Base-by-base conservation (phyloP, 768 basidiomycete genomes). In the Mycena filopes region DNA sequence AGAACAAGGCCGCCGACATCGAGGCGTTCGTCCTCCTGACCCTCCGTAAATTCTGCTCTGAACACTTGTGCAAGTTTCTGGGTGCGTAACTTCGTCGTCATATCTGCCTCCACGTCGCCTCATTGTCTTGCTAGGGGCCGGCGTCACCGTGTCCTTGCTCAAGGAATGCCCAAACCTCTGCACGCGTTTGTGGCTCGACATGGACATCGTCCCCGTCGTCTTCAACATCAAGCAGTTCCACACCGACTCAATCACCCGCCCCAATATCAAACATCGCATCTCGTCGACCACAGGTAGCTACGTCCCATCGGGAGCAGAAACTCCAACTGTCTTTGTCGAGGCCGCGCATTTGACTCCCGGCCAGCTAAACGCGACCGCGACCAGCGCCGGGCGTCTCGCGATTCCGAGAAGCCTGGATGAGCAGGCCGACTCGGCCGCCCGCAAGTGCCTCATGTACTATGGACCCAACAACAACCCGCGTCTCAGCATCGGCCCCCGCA, bases 191-290 rank as follows among this genome's bases (percentile, higher is more conserved):
- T 95, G 94, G 94, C 73, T 92, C 55, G 91, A 92, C 49, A 75
- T 91, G 75, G 94, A 95, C 72, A 89, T 94, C 53, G 92, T 95
- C 21, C 93, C 93, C 62, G 83, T 91, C 77, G 92, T 92, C 36
- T 93, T 93, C 82, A 92, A 92, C 78, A 92, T 93, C 84, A 93
- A 93, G 76, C 85, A 88, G 11, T 90, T 84, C 85, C 91, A 92
- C 76, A 91, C 90, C 4, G 91, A 94, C 68, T 92, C 91, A 8
- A 72, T 88, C 43, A 93, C 92, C 3, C 84, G 90, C 26, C 90
- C 90, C 68, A 93, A 92, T 74, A 74, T 93, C 80, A 94, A 92
- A 75, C 92, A 94, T 75, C 88, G 92, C 61, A 88, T 93, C 76
- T 90, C 90, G 20, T 93, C 92, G 50, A 91, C 91, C 28, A 89